Evolutionary conservation across 164 flowering plant genomes (phyloP).

Genomic region (Nymphaea colorata): DNA sequence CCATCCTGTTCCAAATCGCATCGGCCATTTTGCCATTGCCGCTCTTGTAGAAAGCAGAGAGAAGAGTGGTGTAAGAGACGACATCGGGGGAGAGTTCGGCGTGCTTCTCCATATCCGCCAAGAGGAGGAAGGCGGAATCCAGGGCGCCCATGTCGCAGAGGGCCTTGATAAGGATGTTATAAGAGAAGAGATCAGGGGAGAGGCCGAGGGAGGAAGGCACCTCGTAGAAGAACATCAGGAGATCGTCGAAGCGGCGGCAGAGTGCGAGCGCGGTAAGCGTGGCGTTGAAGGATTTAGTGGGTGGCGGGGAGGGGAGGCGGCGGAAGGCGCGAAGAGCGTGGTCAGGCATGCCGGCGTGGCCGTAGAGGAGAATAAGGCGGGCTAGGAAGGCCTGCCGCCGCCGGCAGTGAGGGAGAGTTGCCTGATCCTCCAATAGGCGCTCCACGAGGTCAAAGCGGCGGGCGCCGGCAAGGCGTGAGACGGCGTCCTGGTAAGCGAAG

Average conservation of each 20-base stretch:
- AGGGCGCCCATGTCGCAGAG: conserved; percentile 48
- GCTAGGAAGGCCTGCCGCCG: conserved; percentile 63
- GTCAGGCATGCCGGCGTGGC: conserved; percentile 52
- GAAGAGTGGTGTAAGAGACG: conserved; percentile 57
- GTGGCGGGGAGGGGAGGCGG: conserved; percentile 43
- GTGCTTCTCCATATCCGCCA: conserved; percentile 49
- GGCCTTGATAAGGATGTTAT: conserved; percentile 49
- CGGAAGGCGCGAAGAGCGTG: conserved; percentile 54
- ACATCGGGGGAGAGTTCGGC: conserved; percentile 51
- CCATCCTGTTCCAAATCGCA: conserved; percentile 79
- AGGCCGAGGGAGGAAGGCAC: conserved; percentile 24
- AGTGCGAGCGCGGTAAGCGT: conserved; percentile 41
- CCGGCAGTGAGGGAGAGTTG: conserved; percentile 45
- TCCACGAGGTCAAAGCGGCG: conserved; percentile 53
- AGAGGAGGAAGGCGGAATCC: conserved; percentile 39
- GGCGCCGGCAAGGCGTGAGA: conserved; percentile 64
- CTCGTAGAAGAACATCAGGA: conserved; percentile 30
- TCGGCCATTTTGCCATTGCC: conserved; percentile 33
- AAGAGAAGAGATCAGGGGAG: conserved; percentile 31
- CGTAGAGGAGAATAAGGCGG: conserved; percentile 65
- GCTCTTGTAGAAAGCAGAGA: conserved; percentile 42
- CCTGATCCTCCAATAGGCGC: conserved; percentile 60
- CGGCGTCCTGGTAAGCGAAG: conserved; percentile 60
- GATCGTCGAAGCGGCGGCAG: conserved; percentile 25
- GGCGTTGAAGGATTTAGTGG: conserved; percentile 73